Evolutionary conservation across 2,329 filamentous ascomycete species (phyloP), one percentile per base, ranked within the genome.

Genomic region (Diplodia mutila): DNA sequence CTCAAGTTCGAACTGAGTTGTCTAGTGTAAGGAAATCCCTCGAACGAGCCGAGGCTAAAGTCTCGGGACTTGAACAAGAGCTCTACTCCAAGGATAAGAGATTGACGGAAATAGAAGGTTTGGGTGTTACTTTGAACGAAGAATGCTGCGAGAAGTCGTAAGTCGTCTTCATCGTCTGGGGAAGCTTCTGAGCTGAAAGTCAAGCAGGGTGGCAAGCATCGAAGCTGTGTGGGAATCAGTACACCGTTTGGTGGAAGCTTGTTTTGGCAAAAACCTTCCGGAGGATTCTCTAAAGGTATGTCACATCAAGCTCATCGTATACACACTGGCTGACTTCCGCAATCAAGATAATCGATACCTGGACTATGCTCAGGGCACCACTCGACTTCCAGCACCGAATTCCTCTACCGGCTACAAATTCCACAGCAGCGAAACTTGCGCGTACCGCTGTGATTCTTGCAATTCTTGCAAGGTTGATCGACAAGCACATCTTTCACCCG

Each of bases 401-500:
- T 7, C 77, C 77, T 4, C 68, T 80, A 4, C 72, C 71, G 5
- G 55, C 71, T 25, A 76, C 74, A 8, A 79, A 79, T 68, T 71
- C 74, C 2, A 21, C 51, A 1, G 65, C 67, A 21, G 76, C 76
- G 1, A 80, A 77, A 67, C 69, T 73, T 27, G 79, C 80, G 74
- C 75, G 76, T 4, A 67, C 73, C 27, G 74, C 72, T 11, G 67
- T 75, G 7, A 70, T 75, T 7, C 69, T 80, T 11, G 73, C 71
- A 9, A 68, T 77, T 39, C 42, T 80, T 2, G 70, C 72, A 0
- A 64, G 69, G 9, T 70, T 77, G 37, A 68, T 80, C 2, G 64
- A 70, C 46, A 65, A 72, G 27, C 65, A 75, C 37, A 72, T 80
- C 32, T 79, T 80, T 67, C 75, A 78, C 42, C 76, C 76, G 4